Base-by-base conservation (phyloP, 257 asterid species). In the Henckelia pumila region DNA sequence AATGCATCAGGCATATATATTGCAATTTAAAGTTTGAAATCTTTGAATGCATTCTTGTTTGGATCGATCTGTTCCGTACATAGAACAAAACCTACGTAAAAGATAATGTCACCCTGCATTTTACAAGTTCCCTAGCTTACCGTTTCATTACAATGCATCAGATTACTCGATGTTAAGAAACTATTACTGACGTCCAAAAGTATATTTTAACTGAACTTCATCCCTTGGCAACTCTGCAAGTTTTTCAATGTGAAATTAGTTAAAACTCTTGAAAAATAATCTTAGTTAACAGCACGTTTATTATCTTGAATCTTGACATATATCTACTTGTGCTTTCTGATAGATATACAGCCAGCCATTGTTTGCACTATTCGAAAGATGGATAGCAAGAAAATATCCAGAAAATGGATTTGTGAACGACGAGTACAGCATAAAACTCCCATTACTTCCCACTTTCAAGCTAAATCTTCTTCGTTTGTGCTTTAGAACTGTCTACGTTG, bases 301-400 rank as follows among this genome's bases (percentile, higher is more conserved):
- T 56, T 17, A 7, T 32, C 17, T 23, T 14, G 20, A 8, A 23
- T 55, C 13, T 16, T 61, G 19, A 22, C n/a, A 10, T 25, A 25
- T 19, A 37, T 56, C 20, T 35, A 33, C 44, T 2, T 40, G n/a
- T 68, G n/a, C 30, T 63, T 77, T 57, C 32, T 40, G 72, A 78
- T 67, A 88, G 96, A 77, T 88, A 70, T 86, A 61, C 82, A 84
- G 88, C 61, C 94, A 86, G 75, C 94, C 94, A 44, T 19, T 89
- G 17, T 86, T 84, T 61, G 86, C 94, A 62, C 78, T 75, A 19
- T 86, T 61, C 0, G 89, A 89, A 64, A 72, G 83, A 61, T 73
- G 86, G 69, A 59, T 85, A 0, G 60, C 44, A 0, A 56, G 66
- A 25, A 77, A 67, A 69, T 65, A 77, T 72, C 85, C 83, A 8